Conservation (phyloP, 1,284 basidiomycete genomes). For the Retiboletus flavoniger region DNA sequence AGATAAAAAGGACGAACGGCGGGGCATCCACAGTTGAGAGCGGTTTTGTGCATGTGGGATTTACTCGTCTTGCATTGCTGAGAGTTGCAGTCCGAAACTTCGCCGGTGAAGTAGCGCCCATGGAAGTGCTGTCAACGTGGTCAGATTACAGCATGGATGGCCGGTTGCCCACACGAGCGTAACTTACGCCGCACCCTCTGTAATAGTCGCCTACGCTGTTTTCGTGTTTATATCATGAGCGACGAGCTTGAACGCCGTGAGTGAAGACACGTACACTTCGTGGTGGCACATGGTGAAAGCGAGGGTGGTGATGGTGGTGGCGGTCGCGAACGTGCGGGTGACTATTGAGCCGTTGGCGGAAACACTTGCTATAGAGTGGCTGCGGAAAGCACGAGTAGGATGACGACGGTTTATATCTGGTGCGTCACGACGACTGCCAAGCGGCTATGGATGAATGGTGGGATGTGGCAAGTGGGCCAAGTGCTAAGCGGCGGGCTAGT, state of each 20-base stretch:
- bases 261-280: slow-evolving; percentile 46
- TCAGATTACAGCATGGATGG: slow-evolving; percentile 16
- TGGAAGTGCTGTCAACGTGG: slow-evolving; percentile 53
- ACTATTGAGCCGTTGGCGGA: not conserved
- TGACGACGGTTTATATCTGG: slow-evolving; percentile 21
- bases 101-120: slow-evolving; percentile 59
- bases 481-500: slow-evolving; percentile 1
- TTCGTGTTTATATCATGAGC: slow-evolving; percentile 10
- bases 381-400: not conserved
- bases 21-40: slow-evolving; percentile 49
- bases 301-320: not conserved
- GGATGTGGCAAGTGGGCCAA: slow-evolving; percentile 9
- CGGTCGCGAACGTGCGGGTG: not conserved
- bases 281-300: slow-evolving; percentile 51
- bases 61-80: slow-evolving; percentile 52
- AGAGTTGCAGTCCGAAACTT: slow-evolving; percentile 51
- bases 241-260: not conserved
- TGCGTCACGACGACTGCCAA: slow-evolving; percentile 6
- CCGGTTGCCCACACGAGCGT: not conserved
- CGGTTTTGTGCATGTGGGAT: slow-evolving; percentile 54
- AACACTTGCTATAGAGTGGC: not conserved
- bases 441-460: slow-evolving; percentile 10
- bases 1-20: slow-evolving; percentile 18
- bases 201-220: slow-evolving; percentile 60
- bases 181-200: slow-evolving; percentile 56